Evolutionary conservation across 2,329 filamentous ascomycete genomes (phyloP), one percentile per base, ranked within the genome.

Genomic region (Moelleriella libera): DNA sequence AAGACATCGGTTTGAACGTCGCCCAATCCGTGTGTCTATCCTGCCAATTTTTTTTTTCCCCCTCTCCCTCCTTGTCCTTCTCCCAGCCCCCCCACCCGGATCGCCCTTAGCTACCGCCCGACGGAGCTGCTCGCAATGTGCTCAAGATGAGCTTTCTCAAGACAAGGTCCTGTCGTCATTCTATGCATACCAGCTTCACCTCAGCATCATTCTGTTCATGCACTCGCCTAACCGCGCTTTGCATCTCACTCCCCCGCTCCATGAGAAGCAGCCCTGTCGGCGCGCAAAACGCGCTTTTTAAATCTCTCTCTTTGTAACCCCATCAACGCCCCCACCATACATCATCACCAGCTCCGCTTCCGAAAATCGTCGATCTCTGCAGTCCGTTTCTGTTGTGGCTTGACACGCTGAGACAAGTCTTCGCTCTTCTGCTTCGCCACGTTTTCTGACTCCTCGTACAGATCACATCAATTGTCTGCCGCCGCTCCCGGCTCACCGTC

Each of bases 401-500:
- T 12, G 8, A 42, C 40, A 42, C 4, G 21, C 21, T 21, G 21
- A 21, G 21, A 21, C 21, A 21, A 21, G 21, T 3, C 21, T 21
- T 21, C 21, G 21, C 21, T 21, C 21, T 21, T 21, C 3, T 14
- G 40, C 10, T 5, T 42, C 40, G 11, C 40, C 8, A n/a, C 40
- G 14, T 2, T 3, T 12, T 37, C 34, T 37, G 34, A 37, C 34
- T 4, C 12, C 34, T 47, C 47, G 14, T 49, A 44, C 49, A 80
- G 75, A 68, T 69, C 73, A 51, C 69, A 75, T 50, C 74, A 78
- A 56, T 62, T 77, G 53, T 64, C 76, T 51, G 65, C 70, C 70
- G 65, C 70, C 71, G 70, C 74, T 79, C 68, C 82, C 69, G 73
- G 82, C 57, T 90, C 88, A 52, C 85, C 86, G 50, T 83, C 83